phyloP scores from a whole-genome alignment of 192 early-diverging fungal species.

The Paraglomus brasilianum region DNA sequence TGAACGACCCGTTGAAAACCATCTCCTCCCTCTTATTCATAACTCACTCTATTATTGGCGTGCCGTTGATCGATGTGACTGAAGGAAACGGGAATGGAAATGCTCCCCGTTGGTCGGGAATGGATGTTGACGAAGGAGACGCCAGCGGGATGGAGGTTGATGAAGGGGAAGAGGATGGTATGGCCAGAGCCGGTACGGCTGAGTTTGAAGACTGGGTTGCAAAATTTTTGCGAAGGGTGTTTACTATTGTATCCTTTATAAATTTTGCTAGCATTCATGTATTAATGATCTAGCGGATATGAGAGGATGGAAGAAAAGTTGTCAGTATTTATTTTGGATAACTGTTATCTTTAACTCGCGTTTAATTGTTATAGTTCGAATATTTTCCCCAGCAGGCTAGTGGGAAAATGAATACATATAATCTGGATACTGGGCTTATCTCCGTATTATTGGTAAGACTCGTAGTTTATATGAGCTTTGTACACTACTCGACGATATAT shows the following conservation, averaged over 20 bases:
- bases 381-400: conserved; percentile 70
- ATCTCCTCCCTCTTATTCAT: conserved; percentile 70
- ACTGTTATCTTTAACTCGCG: background rate
- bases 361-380: conserved; percentile 54
- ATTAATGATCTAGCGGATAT: background rate
- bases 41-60: conserved; percentile 56
- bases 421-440: conserved; percentile 48
- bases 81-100: conserved; percentile 33
- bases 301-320: no score
- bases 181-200: conserved; percentile 67
- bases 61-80: conserved; percentile 68
- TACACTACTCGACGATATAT: background rate
- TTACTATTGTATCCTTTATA: conserved; percentile 58
- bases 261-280: background rate
- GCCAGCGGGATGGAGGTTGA: conserved; percentile 48
- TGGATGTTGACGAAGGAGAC: conserved; percentile 47
- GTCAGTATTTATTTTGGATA: background rate
- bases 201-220: conserved; percentile 88
- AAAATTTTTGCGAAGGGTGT: conserved; percentile 76
- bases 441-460: conserved; percentile 47
- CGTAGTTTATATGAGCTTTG: background rate
- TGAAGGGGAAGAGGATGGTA: conserved; percentile 65
- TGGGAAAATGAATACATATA: conserved; percentile 40
- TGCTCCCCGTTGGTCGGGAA: conserved; percentile 42
- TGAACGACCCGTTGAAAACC: conserved; percentile 89